Percentiles rank a stretch among this genome's conserved stretches.
Evolutionary conservation across 768 basidiomycete species (phyloP).

Genomic region (Macrolepiota fuliginosa): DNA sequence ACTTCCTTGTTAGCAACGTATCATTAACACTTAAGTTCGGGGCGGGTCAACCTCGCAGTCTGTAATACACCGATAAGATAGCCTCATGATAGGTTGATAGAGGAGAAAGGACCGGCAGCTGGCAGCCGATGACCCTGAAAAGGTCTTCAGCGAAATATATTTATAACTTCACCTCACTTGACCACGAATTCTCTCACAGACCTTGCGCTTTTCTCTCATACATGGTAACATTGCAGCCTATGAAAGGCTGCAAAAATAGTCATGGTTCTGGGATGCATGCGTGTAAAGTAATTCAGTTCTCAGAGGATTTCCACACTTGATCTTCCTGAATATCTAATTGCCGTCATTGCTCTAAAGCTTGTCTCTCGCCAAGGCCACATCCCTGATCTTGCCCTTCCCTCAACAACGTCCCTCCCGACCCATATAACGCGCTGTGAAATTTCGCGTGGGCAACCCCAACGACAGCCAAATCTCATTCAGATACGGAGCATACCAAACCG

Average conservation of each 20-base stretch:
- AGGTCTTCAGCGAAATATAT: not conserved
- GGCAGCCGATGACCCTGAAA: not conserved
- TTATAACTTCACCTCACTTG: not conserved
- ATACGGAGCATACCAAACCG: not conserved
- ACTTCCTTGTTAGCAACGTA: too few relatives aligned
- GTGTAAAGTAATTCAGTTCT: conserved; percentile 3
- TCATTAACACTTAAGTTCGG: too few relatives aligned
- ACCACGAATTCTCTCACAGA: conserved; percentile 3
- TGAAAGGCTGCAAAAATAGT: conserved; percentile 9
- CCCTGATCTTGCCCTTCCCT: not conserved
- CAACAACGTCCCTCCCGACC: not conserved
- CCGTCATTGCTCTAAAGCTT: not conserved
- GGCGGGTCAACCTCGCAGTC: conserved; percentile 2
- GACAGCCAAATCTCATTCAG: not conserved
- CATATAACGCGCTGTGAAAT: not conserved
- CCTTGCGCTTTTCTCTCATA: conserved; percentile 5
- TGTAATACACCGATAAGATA: conserved; percentile 5
- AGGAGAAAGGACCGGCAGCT: not conserved
- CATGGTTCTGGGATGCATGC: not conserved
- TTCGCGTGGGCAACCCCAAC: not conserved
- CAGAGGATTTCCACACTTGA: conserved; percentile 8
- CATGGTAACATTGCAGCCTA: conserved; percentile 1
- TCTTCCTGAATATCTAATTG: not conserved
- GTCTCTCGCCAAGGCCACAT: not conserved
- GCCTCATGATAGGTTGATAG: not conserved